Base-by-base conservation (phyloP, 352 stramenopile genomes). In the Phytophthora palmivora region DNA sequence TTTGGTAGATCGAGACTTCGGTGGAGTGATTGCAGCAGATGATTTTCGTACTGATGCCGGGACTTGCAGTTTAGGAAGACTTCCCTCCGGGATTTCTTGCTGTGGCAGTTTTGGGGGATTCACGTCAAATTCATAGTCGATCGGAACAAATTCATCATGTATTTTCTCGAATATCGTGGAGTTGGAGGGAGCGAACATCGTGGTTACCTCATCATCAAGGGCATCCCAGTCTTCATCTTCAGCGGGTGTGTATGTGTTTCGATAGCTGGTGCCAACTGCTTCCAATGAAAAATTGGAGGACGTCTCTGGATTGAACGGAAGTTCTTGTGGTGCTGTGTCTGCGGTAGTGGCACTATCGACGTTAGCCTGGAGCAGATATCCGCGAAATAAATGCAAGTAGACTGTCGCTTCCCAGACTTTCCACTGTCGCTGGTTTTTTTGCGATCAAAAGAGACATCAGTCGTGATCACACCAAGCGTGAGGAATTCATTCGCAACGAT, bases 261-360 rank as follows among this genome's bases (percentile, higher is more conserved):
- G 71, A 61, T 90, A 92, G 51, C 83, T 92, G 3, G 72, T 90
- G 4, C 83, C 79, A 12, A 79, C 61, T 1, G 69, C 76, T 62
- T 92, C 80, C 18, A 88, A 53, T n/a, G 87, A 88, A 33, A 90
- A 92, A 24, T 78, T 79, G 1, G 69, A 74, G 5, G 41, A n/a
- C 19, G 71, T 72, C 36, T 71, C 60, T 8, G 46, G 62, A 28
- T 60, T 37, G 45, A 86, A 86, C 0, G 76, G 76, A 4, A 78
- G 37, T 18, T 59, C 51, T 22, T 59, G 43, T 5, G 44, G 32
- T 15, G 32, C 39, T 45, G 41, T 39, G 11, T 49, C 50, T 3
- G 70, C 61, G 2, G 11, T 47, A 18, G 44, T 43, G 2, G 19
- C 38, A 28, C 63, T 48, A 8, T 59, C 53, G 24, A 67, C 50